Base-by-base conservation (phyloP, 108 stramenopile species). In the Epithemia pelagica region DNA sequence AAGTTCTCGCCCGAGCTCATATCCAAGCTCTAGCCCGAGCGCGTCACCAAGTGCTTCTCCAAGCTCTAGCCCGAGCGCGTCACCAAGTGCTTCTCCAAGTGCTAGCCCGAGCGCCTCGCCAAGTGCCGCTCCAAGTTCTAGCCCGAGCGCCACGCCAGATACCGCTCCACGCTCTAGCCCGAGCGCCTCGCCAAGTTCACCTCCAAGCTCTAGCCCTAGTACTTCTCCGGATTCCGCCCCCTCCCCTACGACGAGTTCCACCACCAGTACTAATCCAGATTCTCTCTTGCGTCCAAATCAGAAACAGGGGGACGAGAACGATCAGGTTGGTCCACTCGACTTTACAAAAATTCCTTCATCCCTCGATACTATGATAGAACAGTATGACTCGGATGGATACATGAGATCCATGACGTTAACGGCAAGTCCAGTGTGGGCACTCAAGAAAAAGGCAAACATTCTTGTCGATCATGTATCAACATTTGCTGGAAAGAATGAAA, bases 361-460 rank as follows among this genome's bases (percentile, higher is more conserved):
- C 0, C 51, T 88, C 26, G 87, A 85, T 53, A 58, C 25, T 8
- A 64, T 53, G 10, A 54, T 88, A n/a, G 87, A 88, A 32, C 57
- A 55, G 30, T 29, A 32, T 32, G 83, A 76, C 53, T 25, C 62
- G 20, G 60, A 74, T 25, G 74, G 57, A 1, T 64, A 73, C 21
- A 52, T 88, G 1, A 58, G 83, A 1, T 73, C 87, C 19, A 88
- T 82, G 0, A 82, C 68, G 22, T 68, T 88, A 75, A 83, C 75
- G 54, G 67, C 68, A 21, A 55, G 61, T 21, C 51, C 64, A 20
- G 1, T 31, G 5, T 82, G 80, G 83, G 59, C 32, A 30, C 62
- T 72, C 46, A 66, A 60, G 21, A 65, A 70, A 28, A 77, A 81
- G 61, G 73, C 69, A 29, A 77, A 70, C 61, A 69, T 82, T 0